phyloP scores from a whole-genome alignment of 179 eudicot genomes.

The Silene coronaria region DNA sequence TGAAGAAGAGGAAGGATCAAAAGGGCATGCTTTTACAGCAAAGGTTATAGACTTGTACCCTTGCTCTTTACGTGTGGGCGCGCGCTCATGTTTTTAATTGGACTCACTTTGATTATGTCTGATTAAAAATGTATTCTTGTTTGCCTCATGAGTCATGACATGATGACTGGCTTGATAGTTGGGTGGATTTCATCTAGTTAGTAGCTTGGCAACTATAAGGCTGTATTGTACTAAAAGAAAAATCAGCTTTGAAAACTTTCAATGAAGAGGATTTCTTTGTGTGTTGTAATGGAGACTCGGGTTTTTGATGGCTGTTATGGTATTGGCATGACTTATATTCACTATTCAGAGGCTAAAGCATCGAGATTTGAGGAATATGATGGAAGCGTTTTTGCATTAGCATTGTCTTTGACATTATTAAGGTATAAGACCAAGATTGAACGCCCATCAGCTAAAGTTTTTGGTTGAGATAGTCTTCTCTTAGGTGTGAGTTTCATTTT shows the following conservation, averaged over 20 bases:
- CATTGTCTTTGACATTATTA: neutral
- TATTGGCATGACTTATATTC: neutral
- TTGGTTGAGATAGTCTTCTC: no score
- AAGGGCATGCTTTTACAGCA: conserved; percentile 26
- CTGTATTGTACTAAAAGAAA: neutral
- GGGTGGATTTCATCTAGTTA: neutral
- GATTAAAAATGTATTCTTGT: neutral
- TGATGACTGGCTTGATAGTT: neutral
- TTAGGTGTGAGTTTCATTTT: neutral
- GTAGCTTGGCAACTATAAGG: no score
- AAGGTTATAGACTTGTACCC: conserved; percentile 20
- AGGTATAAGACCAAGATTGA: no score
- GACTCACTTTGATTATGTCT: neutral
- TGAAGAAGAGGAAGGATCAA: conserved; percentile 30
- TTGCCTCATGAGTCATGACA: neutral
- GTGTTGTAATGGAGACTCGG: neutral
- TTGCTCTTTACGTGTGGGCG: neutral
- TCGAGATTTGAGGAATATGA: neutral
- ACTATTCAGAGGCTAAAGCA: neutral
- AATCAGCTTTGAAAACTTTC: neutral
- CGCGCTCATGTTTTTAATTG: neutral
- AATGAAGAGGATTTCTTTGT: neutral
- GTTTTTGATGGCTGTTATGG: neutral
- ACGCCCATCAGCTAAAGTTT: no score
- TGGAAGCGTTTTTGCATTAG: neutral